Conservation (phyloP, 495 filamentous ascomycete species). For the Acidomyces sp. region DNA sequence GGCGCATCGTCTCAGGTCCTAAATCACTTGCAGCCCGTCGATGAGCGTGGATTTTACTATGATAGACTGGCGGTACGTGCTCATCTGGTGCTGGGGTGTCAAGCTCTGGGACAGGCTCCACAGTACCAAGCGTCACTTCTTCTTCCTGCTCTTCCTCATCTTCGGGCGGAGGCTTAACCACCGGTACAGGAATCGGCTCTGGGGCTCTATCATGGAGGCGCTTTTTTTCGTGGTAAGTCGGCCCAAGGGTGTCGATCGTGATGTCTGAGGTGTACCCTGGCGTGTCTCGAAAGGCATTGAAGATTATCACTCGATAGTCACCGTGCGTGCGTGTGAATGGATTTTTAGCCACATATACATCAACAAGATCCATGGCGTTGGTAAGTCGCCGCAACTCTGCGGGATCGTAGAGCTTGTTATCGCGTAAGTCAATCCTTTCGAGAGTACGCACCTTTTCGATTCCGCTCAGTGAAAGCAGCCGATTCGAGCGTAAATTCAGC, state of each 20-base stretch:
- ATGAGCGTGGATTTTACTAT: no score
- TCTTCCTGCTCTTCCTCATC: conserved; percentile 12
- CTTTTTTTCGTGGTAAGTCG: conserved; percentile 68
- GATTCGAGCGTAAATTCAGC: conserved; percentile 81
- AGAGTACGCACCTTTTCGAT: conserved; percentile 79
- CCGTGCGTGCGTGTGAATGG: conserved; percentile 81
- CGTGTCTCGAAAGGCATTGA: conserved; percentile 89
- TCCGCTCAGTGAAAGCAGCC: conserved; percentile 74
- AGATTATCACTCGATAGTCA: conserved; percentile 74
- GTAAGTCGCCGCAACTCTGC: conserved; percentile 83
- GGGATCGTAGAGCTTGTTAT: conserved; percentile 82
- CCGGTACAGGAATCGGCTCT: conserved; percentile 58
- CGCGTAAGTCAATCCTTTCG: conserved; percentile 79
- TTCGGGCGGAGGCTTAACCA: conserved; percentile 53
- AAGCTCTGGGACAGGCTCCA: neutral
- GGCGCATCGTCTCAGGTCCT: conserved; percentile 13
- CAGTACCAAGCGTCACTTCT: neutral
- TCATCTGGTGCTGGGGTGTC: neutral
- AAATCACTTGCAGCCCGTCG: conserved; percentile 28
- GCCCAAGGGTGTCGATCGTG: conserved; percentile 69
- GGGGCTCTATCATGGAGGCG: conserved; percentile 72
- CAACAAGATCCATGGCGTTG: conserved; percentile 75
- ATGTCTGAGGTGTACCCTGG: conserved; percentile 87
- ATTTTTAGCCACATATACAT: conserved; percentile 83
- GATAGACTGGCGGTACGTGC: neutral